Evolutionary conservation across 176 grass and related monocot genomes (phyloP).

Genomic region (Zea luxurians): DNA sequence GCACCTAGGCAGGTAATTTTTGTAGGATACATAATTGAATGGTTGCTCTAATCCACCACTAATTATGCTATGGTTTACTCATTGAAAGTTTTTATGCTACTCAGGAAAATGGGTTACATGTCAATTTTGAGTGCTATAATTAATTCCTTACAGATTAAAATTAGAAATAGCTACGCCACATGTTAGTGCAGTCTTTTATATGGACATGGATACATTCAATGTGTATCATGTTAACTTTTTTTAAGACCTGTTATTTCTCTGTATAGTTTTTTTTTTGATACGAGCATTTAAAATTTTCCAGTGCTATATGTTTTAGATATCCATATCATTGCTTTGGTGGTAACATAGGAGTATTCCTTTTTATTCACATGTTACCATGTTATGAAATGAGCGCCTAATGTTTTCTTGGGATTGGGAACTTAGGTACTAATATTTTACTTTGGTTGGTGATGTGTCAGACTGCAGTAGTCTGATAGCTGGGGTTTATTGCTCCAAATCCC

Average conservation of each 20-base stretch:
- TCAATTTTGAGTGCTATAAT: not conserved
- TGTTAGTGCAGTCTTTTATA: not conserved
- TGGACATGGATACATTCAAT: not conserved
- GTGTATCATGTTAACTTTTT: slow-evolving; percentile 6
- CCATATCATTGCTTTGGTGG: not conserved
- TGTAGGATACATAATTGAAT: not conserved
- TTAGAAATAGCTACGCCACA: slow-evolving; percentile 12
- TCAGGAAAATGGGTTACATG: not conserved
- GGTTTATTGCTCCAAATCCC: not conserved
- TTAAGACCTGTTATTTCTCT: not conserved
- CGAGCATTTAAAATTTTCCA: not conserved
- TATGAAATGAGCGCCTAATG: slow-evolving; percentile 1
- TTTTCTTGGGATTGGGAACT: not conserved
- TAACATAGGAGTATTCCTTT: not conserved
- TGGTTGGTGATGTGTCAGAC: not conserved
- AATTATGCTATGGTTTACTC: not conserved
- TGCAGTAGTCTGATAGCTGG: not conserved
- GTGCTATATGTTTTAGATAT: not conserved
- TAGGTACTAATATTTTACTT: not conserved
- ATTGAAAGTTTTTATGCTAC: slow-evolving; percentile 6
- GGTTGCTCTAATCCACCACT: not conserved
- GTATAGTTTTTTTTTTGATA: not conserved
- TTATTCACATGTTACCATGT: not conserved
- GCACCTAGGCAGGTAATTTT: slow-evolving; percentile 74
- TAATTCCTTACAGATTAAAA: slow-evolving; percentile 3